Evolutionary conservation across 1,284 basidiomycete genomes (phyloP).

Genomic region (Trichosporon sp.): DNA sequence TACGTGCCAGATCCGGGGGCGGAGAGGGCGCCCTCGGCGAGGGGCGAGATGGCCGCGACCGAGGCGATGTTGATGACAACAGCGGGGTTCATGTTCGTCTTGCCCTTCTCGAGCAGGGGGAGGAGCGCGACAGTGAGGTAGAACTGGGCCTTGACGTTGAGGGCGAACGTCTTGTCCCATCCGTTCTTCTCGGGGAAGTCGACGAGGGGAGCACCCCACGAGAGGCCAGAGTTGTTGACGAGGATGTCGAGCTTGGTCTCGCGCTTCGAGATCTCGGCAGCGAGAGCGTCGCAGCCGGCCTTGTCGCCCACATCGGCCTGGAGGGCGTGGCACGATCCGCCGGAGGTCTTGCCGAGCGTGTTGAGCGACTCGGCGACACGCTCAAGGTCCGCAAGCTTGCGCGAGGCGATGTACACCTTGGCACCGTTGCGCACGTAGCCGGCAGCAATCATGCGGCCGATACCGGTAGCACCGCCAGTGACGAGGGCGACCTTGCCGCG

Average conservation of each 20-base stretch:
- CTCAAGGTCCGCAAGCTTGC: conserved; percentile 22
- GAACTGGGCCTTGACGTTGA: conserved; percentile 24
- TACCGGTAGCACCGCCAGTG: conserved; percentile 19
- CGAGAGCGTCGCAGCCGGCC: conserved; percentile 20
- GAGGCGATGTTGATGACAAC: conserved; percentile 33
- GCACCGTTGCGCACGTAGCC: conserved; percentile 27
- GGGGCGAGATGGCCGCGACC: conserved; percentile 23
- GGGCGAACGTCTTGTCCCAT: conserved; percentile 23
- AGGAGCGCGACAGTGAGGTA: conserved; percentile 28
- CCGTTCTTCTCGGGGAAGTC: conserved; percentile 21
- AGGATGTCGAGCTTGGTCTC: conserved; percentile 35
- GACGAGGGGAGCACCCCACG: conserved; percentile 19
- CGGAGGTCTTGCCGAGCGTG: conserved; percentile 10
- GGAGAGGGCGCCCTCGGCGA: conserved; percentile 18
- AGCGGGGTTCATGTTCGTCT: conserved; percentile 18
- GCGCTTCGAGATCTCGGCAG: conserved; percentile 13
- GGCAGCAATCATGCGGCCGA: conserved; percentile 27
- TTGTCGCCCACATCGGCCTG: conserved; percentile 30
- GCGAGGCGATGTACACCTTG: conserved; percentile 30
- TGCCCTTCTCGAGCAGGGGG: conserved; percentile 21
- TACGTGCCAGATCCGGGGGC: conserved; percentile 25
- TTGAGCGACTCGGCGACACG: conserved; percentile 16
- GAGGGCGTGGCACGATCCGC: conserved; percentile 16
- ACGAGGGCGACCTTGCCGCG: conserved; percentile 23
- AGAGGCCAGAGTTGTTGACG: conserved; percentile 39